phyloP scores from a whole-genome alignment of 768 basidiomycete species.

The Leucocoprinus sp. region DNA sequence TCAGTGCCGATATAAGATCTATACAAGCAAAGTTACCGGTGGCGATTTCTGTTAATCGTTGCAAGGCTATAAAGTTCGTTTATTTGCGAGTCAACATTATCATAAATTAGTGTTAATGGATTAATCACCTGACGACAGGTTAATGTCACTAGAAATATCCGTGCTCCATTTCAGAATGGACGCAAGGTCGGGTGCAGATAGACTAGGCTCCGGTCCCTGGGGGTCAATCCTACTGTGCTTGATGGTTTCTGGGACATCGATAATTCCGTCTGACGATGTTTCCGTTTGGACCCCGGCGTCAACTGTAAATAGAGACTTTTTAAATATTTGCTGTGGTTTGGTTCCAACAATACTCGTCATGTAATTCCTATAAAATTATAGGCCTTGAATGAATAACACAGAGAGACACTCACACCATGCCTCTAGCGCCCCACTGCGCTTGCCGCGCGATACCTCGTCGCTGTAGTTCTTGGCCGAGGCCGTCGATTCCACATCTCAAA shows the following conservation, averaged over 20 bases:
- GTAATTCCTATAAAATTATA: constrained; percentile 31
- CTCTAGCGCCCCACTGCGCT: constrained; percentile 65
- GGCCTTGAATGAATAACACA: neutral
- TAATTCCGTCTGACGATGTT: constrained; percentile 21
- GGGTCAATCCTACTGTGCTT: constrained; percentile 25
- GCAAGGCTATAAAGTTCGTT: constrained; percentile 35
- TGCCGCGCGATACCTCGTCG: constrained; percentile 58
- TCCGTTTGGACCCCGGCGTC: constrained; percentile 65
- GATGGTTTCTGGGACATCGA: constrained; percentile 20
- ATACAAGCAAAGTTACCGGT: constrained; percentile 33
- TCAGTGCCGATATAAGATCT: neutral
- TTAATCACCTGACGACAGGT: constrained; percentile 47
- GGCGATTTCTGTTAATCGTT: constrained; percentile 64
- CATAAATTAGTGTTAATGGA: neutral
- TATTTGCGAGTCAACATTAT: neutral
- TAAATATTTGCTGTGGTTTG: constrained; percentile 39
- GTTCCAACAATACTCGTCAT: constrained; percentile 39
- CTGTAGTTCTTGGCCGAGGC: constrained; percentile 60
- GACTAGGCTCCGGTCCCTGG: constrained; percentile 46
- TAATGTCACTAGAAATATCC: constrained; percentile 67
- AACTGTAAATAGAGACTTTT: constrained; percentile 46
- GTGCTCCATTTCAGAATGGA: constrained; percentile 70
- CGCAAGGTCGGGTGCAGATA: constrained; percentile 53
- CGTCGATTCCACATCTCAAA: constrained; percentile 53
- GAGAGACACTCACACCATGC: constrained; percentile 47